Conservation (phyloP, 768 basidiomycete species). For the Coprinellus aureogranulatus region DNA sequence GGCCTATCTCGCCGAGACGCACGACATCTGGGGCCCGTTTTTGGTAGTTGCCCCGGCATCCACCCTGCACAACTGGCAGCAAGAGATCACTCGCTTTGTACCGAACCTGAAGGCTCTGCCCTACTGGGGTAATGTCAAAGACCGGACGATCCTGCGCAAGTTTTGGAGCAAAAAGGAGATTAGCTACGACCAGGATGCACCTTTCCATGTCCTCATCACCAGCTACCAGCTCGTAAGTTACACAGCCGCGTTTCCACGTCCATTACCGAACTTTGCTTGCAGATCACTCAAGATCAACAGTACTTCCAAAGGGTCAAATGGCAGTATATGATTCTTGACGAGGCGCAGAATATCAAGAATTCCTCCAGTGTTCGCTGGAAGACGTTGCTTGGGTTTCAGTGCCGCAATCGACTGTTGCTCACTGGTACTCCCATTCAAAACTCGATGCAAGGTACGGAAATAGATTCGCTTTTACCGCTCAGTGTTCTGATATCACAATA, state of each 20-base stretch:
- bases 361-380: slow-evolving; percentile 97
- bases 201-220: slow-evolving; percentile 95
- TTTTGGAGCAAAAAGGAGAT: slow-evolving; percentile 99
- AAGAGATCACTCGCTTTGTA: slow-evolving; percentile 94
- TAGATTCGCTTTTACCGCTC: slow-evolving; percentile 18
- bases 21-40: slow-evolving; percentile 99
- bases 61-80: slow-evolving; percentile 99
- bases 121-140: slow-evolving; percentile 98
- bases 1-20: slow-evolving; percentile 92
- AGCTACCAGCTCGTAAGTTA: slow-evolving; percentile 89
- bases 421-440: slow-evolving; percentile 99
- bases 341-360: slow-evolving; percentile 99
- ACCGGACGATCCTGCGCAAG: slow-evolving; percentile 88
- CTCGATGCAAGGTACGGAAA: slow-evolving; percentile 99
- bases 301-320: slow-evolving; percentile 97
- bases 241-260: not conserved
- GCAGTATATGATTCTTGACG: slow-evolving; percentile 99
- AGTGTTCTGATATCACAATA: not conserved
- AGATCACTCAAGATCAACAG: slow-evolving; percentile 96
- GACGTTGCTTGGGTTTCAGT: slow-evolving; percentile 91
- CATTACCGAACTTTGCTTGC: not conserved
- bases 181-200: slow-evolving; percentile 91
- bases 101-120: slow-evolving; percentile 91
- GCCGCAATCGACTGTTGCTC: slow-evolving; percentile 88
- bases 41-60: slow-evolving; percentile 96